Percentiles rank a stretch among this genome's conserved stretches.
Evolutionary conservation across 345 rosid species (phyloP).

Genomic region (Bretschneidera sinensis): DNA sequence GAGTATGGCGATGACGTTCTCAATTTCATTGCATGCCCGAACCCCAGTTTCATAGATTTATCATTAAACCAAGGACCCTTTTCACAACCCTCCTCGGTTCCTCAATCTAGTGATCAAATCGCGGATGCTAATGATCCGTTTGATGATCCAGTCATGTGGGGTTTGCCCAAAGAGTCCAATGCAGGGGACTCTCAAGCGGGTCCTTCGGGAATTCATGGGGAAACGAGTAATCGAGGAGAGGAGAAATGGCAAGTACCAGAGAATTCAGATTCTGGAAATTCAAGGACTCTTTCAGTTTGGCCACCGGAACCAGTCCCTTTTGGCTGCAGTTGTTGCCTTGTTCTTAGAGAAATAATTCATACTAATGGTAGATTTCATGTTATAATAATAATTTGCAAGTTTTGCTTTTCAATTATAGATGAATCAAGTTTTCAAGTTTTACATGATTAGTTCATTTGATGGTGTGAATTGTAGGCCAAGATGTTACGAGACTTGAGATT

Average conservation of each 20-base stretch:
- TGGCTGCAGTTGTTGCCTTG: constrained; percentile 40
- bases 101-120: background rate
- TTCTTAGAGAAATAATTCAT: constrained; percentile 46
- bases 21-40: constrained; percentile 1
- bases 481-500: constrained; percentile 43
- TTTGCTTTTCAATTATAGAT: too few relatives aligned
- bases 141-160: constrained; percentile 27
- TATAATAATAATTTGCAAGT: background rate
- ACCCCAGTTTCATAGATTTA: constrained; percentile 19
- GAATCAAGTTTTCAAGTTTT: background rate
- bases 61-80: background rate
- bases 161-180: background rate
- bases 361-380: constrained; percentile 34
- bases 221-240: constrained; percentile 5
- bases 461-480: constrained; percentile 20
- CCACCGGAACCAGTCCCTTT: constrained; percentile 27
- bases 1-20: constrained; percentile 13
- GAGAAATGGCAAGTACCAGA: background rate
- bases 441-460: background rate
- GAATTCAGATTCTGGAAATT: constrained; percentile 1
- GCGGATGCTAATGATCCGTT: constrained; percentile 11
- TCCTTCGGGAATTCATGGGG: constrained; percentile 4
- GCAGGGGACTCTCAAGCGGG: constrained; percentile 8
- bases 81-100: background rate
- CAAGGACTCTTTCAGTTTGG: constrained; percentile 17